Percentiles rank a stretch among this genome's conserved stretches.
Evolutionary conservation across 495 filamentous ascomycete species (phyloP).

Genomic region (Tuber borchii): DNA sequence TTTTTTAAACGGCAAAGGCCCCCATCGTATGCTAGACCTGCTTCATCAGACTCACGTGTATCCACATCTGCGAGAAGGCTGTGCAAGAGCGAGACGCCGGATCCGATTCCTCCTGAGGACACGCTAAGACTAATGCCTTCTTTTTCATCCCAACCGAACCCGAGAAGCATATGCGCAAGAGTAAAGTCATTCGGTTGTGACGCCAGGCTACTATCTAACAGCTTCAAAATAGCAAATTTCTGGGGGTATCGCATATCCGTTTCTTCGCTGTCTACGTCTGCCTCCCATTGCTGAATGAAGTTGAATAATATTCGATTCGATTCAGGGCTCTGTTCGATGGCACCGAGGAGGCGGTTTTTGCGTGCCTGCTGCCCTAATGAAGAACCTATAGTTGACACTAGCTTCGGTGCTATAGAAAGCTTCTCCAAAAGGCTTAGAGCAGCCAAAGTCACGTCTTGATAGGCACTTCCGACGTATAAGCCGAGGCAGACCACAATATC

Average conservation of each 20-base stretch:
- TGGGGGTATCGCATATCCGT: conserved; percentile 54
- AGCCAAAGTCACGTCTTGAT: conserved; percentile 64
- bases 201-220: conserved; percentile 69
- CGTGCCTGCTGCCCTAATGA: conserved; percentile 34
- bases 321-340: conserved; percentile 36
- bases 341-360: conserved; percentile 35
- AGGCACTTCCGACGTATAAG: conserved; percentile 72
- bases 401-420: conserved; percentile 70
- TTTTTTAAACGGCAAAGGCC: conserved; percentile 54
- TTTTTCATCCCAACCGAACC: conserved; percentile 61
- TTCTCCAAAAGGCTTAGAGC: conserved; percentile 77
- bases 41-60: conserved; percentile 52
- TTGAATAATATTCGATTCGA: conserved; percentile 40
- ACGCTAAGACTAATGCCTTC: conserved; percentile 37
- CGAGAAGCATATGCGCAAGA: conserved; percentile 83
- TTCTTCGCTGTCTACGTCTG: conserved; percentile 26
- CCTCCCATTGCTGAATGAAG: conserved; percentile 41
- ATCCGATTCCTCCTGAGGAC: conserved; percentile 38
- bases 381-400: conserved; percentile 54
- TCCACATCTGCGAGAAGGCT: conserved; percentile 61
- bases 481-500: conserved; percentile 68
- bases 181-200: conserved; percentile 65
- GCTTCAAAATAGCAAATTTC: conserved; percentile 70
- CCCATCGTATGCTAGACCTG: conserved; percentile 35
- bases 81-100: conserved; percentile 72